Conservation (phyloP, 1,284 basidiomycete genomes). For the Cutaneotrichosporon mucoides region DNA sequence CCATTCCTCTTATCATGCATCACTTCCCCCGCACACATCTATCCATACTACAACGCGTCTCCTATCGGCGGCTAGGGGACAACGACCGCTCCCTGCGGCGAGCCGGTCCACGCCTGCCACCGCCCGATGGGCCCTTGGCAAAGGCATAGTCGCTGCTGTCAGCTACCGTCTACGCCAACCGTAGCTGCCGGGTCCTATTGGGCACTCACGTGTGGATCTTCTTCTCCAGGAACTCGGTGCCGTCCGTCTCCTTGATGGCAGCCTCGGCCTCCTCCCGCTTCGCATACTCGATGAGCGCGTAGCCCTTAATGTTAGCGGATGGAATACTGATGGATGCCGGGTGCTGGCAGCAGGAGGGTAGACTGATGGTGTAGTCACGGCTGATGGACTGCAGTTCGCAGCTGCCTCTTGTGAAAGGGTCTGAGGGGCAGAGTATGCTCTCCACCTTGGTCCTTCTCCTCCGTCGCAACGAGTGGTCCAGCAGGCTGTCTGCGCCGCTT, state of each 20-base stretch:
- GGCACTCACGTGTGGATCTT: slow-evolving; percentile 60
- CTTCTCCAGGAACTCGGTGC: slow-evolving; percentile 81
- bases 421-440: too few species aligned
- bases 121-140: slow-evolving; percentile 71
- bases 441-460: background rate
- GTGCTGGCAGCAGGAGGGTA: too few species aligned
- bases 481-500: too few species aligned
- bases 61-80: slow-evolving; percentile 33
- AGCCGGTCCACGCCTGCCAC: slow-evolving; percentile 14
- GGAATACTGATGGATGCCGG: too few species aligned
- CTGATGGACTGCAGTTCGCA: too few species aligned
- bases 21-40: background rate
- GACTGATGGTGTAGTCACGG: too few species aligned
- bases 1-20: background rate
- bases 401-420: too few species aligned
- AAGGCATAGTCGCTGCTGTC: slow-evolving; percentile 80
- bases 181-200: background rate
- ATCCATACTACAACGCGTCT: background rate
- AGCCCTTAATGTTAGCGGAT: slow-evolving; percentile 56
- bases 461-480: too few species aligned
- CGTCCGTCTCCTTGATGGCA: slow-evolving; percentile 77
- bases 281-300: slow-evolving; percentile 93
- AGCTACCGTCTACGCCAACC: background rate
- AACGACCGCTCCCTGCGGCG: slow-evolving; percentile 38
- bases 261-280: slow-evolving; percentile 86